phyloP scores from a whole-genome alignment of 1,139 yeast genomes.

The Yamadazyma jaroonii region DNA sequence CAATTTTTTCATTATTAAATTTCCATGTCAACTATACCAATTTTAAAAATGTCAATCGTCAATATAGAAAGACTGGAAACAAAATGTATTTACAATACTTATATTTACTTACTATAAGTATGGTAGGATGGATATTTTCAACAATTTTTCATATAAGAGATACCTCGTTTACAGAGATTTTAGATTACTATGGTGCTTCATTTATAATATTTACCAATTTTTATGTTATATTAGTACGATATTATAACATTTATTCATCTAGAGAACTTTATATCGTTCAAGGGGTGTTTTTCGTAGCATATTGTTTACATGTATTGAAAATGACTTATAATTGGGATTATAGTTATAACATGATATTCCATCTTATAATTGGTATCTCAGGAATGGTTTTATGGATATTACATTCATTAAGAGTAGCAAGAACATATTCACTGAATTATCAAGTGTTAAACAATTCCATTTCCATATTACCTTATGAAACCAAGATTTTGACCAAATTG shows the following conservation, averaged over 20 bases:
- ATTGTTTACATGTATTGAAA: conserved; percentile 28
- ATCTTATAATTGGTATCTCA: conserved; percentile 30
- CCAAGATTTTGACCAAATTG: conserved; percentile 32
- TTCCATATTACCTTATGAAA: conserved; percentile 40
- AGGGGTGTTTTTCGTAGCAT: conserved; percentile 14
- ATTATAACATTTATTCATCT: conserved; percentile 23
- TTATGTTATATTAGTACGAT: conserved; percentile 34
- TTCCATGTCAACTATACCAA: conserved; percentile 34
- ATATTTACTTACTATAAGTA: conserved; percentile 25
- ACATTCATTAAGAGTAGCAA: conserved; percentile 25
- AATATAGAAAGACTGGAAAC: conserved; percentile 20
- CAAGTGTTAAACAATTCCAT: conserved; percentile 35
- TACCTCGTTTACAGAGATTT: conserved; percentile 35
- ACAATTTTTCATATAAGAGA: conserved; percentile 42
- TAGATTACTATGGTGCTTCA: conserved; percentile 47
- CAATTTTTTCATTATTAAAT: conserved; percentile 37
- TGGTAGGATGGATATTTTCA: conserved; percentile 41
- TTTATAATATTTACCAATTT: conserved; percentile 38
- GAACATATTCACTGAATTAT: conserved; percentile 19
- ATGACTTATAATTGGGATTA: conserved; percentile 39
- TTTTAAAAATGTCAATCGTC: conserved; percentile 25
- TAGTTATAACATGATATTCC: conserved; percentile 35
- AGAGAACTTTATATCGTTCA: conserved; percentile 14
- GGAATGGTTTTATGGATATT: conserved; percentile 35
- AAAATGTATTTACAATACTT: conserved; percentile 34